Conservation (phyloP, 306 rosid genomes). For the Corylus avellana region DNA sequence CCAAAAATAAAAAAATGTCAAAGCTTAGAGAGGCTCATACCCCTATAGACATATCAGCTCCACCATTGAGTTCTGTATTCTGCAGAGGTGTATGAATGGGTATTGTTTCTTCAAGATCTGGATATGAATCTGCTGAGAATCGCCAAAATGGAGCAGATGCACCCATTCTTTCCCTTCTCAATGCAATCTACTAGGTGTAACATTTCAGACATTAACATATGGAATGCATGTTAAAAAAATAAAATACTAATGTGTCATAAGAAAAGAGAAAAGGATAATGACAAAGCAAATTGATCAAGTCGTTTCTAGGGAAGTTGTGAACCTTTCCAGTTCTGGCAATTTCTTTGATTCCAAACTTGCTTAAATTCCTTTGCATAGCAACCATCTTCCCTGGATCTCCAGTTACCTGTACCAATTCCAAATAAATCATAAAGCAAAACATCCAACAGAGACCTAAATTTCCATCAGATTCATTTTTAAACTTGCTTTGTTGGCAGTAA, state of each 20-base stretch:
- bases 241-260: conserved; percentile 10
- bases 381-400: conserved; percentile 92
- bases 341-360: conserved; percentile 84
- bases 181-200: conserved; percentile 59
- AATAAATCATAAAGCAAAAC: conserved; percentile 7
- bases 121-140: conserved; percentile 89
- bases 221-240: conserved; percentile 25
- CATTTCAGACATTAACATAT: conserved; percentile 8
- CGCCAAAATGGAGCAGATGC: conserved; percentile 94
- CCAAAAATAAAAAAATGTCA: not conserved
- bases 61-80: conserved; percentile 26
- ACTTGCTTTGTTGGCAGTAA: not conserved
- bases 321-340: conserved; percentile 95
- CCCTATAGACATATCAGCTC: conserved; percentile 47
- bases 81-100: conserved; percentile 51
- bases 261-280: conserved; percentile 15
- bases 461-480: not conserved
- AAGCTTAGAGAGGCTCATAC: conserved; percentile 45
- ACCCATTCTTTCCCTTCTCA: conserved; percentile 86
- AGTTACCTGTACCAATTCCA: conserved; percentile 57
- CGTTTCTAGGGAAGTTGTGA: conserved; percentile 18
- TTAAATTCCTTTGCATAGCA: conserved; percentile 65
- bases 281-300: conserved; percentile 12
- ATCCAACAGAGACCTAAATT: not conserved
- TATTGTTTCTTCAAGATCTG: conserved; percentile 66